Evolutionary conservation across 1,284 basidiomycete genomes (phyloP), one percentile per base, ranked within the genome.

Genomic region (Malassezia obtusa): DNA sequence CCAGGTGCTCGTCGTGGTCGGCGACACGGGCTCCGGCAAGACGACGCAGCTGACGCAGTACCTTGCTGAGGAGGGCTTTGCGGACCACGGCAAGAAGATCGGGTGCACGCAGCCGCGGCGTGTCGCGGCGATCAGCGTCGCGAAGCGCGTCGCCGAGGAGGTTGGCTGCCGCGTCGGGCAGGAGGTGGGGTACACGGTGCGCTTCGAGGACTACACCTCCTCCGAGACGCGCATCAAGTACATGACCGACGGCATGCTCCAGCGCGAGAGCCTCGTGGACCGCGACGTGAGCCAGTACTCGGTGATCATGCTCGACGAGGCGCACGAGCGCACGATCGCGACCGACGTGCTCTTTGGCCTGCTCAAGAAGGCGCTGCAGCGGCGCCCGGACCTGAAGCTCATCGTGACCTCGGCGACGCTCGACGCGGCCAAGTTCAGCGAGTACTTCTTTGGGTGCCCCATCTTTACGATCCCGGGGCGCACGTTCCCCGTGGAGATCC

Each of bases 211-310:
- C 76, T 90, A 90, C 75, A 96, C 92, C 4, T 85, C 87, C 68
- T 89, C 92, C 0, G 94, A 96, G 75, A 98, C 92, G 11, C 84
- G 86, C 69, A 96, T 99, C 81, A 99, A 98, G 77, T 98, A 94
- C 81, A 98, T 99, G 94, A 99, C 94, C 61, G 92, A 98, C 73
- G 94, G 92, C 78, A 95, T 99, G 89, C 81, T 99, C 12, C 87
- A 95, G 72, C 82, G 92, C 77, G 92, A 98, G 78, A 89, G 87
- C 68, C 78, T 99, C 41, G 86, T 96, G 64, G 94, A 99, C 71
- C 91, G 92, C 5, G 84, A 95, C 62, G 84, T 89, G 71, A 85
- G 83, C 50, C 81, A 83, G 43, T 99, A 99, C 75, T 89, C 88
- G 8, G 89, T 96, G 48, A 80, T 99, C 75, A 96, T 99, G 86